These are phyloP conservation scores for Chenopodium formosanum DNA, from an alignment of 148 eudicot genomes.

Conservation along the genomic window DNA sequence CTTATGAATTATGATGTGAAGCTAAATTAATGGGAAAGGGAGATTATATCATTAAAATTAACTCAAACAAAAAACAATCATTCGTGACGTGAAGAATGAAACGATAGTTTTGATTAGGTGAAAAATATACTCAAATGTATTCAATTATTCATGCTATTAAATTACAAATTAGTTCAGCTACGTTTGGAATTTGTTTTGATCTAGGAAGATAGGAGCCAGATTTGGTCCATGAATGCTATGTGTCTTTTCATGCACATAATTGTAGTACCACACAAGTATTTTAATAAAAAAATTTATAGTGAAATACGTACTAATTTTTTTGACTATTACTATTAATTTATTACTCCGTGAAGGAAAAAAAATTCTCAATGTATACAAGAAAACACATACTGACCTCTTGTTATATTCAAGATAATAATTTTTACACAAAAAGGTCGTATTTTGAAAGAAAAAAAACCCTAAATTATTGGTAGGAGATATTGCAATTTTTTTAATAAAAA, in stretches of 20 bases:
- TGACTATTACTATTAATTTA: neutral
- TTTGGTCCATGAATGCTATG: neutral
- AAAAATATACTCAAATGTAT: neutral
- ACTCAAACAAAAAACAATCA: neutral
- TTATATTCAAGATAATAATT: too few relatives aligned
- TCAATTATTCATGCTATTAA: neutral
- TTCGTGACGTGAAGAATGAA: neutral
- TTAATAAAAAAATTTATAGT: too few relatives aligned
- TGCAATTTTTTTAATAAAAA: too few relatives aligned
- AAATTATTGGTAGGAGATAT: too few relatives aligned
- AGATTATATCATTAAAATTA: neutral
- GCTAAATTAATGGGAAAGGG: neutral
- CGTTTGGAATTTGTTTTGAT: neutral
- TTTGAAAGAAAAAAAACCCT: too few relatives aligned
- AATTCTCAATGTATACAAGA: too few relatives aligned
- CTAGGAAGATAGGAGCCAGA: neutral
- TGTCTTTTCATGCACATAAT: neutral
- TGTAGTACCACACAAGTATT: neutral
- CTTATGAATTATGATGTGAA: neutral
- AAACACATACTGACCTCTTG: too few relatives aligned
- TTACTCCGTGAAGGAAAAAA: too few relatives aligned
- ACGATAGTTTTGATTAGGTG: too few relatives aligned
- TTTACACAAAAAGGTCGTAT: too few relatives aligned
- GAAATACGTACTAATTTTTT: too few relatives aligned
- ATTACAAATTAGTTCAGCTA: neutral